Conservation (phyloP, 805 yeast genomes). For the Sugiyamaella lignohabitans region DNA sequence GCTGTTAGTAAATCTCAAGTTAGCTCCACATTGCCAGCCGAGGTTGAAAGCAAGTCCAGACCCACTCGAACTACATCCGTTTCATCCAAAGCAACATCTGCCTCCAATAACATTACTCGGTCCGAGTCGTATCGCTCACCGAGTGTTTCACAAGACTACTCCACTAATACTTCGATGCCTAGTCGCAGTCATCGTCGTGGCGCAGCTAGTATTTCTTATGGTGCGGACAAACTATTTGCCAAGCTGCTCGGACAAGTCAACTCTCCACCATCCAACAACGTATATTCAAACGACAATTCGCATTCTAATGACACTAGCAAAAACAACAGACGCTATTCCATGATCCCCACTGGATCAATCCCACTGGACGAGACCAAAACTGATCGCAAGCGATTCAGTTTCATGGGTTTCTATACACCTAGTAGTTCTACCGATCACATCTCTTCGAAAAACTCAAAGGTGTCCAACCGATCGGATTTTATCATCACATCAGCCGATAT, state of each 20-base stretch:
- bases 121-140: background rate
- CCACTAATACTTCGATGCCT: background rate
- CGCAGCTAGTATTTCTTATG: conserved; percentile 23
- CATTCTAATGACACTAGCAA: background rate
- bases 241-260: conserved; percentile 20
- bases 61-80: background rate
- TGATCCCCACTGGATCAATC: conserved; percentile 11
- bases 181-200: conserved; percentile 19
- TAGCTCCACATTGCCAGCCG: background rate
- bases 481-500: conserved; percentile 1
- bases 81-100: background rate
- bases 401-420: conserved; percentile 17
- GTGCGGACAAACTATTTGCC: conserved; percentile 23
- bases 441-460: background rate
- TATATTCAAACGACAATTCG: background rate
- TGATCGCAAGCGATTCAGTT: conserved; percentile 22
- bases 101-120: background rate
- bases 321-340: conserved; percentile 16
- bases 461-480: background rate
- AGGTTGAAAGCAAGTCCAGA: background rate
- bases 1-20: background rate
- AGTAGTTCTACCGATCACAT: background rate
- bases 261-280: conserved; percentile 7
- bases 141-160: background rate
- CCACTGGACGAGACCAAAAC: conserved; percentile 2